Evolutionary conservation across 768 basidiomycete genomes (phyloP), one percentile per base, ranked within the genome.

Genomic region (Strobilomyces echinocephalus): DNA sequence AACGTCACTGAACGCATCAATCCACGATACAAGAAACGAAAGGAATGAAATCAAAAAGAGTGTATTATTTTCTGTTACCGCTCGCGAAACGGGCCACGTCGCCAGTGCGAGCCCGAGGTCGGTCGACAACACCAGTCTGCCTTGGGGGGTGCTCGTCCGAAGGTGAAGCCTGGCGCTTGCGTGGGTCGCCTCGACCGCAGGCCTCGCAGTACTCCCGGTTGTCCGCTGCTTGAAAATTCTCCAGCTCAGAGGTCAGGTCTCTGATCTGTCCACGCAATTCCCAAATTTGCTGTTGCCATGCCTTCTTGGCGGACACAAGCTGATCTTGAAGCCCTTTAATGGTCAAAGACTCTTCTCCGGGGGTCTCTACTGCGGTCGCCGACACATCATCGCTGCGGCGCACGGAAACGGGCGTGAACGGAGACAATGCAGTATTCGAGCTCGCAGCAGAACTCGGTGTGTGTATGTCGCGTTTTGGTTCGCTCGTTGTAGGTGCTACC

Each of bases 191-290:
- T 55, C 84, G 72, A 30, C 87, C 85, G 62, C 89, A 90, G 36
- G 71, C 63, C 4, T 78, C 73, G 65, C 88, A 91, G 52, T 78
- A 80, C 21, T 62, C 65, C 45, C 72, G 72, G 43, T 70, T 66
- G 38, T 76, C 76, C 15, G 60, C 65, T 26, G 68, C 69, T 44
- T 76, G 80, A 39, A 84, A 69, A 24, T 76, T 78, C 33, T 85
- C 83, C 33, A 91, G 65, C 65, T 91, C 86, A 18, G 78, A 74
- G 57, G 86, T 84, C 53, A 92, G 72, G 64, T 85, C 84, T 45
- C 79, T 79, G 42, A 91, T 79, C 64, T 87, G 85, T 12, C 80
- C 79, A 63, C 87, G 87, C 47, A 91, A 71, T 62, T 90, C 88
- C 83, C 79, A 82, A 47, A 89, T 78, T 54, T 87, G 83, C 53